Evolutionary conservation across 345 rosid genomes (phyloP).

Genomic region (Populus nigra): DNA sequence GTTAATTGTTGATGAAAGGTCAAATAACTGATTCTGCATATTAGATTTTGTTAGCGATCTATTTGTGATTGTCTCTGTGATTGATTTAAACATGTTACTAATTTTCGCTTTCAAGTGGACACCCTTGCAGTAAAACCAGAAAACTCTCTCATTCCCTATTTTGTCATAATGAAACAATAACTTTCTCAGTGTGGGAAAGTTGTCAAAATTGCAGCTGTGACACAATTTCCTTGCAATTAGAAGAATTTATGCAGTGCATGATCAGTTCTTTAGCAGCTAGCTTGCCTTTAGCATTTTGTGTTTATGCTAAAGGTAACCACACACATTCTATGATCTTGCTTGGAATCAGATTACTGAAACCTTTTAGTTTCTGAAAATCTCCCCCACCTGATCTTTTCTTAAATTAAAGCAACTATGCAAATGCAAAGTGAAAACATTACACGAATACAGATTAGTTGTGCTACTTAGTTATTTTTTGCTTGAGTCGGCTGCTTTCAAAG

Average conservation of each 20-base stretch:
- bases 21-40: neutral
- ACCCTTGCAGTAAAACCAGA: neutral
- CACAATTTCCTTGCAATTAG: neutral
- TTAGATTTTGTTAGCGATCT: neutral
- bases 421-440: neutral
- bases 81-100: neutral
- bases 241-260: neutral
- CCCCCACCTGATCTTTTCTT: neutral
- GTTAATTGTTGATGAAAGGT: neutral
- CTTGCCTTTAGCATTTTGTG: neutral
- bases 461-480: neutral
- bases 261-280: neutral
- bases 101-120: neutral
- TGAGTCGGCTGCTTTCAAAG: neutral
- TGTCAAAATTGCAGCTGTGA: neutral
- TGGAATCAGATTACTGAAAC: neutral
- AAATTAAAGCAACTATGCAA: neutral
- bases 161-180: neutral
- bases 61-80: neutral
- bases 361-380: neutral
- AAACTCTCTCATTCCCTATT: neutral
- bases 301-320: neutral
- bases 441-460: neutral
- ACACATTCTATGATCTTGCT: neutral
- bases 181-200: neutral